phyloP scores from a whole-genome alignment of 169 alveolate genomes.

The Amoebophrya sp. region DNA sequence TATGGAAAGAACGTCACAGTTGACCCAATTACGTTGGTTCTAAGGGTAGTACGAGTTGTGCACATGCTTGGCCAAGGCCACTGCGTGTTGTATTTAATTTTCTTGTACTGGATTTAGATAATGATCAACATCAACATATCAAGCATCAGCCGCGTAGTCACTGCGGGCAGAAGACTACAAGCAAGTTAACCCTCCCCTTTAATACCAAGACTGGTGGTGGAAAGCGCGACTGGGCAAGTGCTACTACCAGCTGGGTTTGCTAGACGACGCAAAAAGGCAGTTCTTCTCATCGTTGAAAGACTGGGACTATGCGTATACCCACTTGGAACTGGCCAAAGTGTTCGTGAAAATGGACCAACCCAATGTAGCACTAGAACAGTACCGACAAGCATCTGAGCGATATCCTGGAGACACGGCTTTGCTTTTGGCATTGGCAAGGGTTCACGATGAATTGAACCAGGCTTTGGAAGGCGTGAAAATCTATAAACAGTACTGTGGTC shows the following conservation, averaged over 20 bases:
- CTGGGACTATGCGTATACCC: slow-evolving; percentile 59
- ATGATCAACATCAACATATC: too few relatives aligned
- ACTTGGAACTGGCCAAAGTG: slow-evolving; percentile 68
- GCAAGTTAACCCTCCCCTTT: too few relatives aligned
- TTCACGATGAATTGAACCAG: not conserved
- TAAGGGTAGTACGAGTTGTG: too few relatives aligned
- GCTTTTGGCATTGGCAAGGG: not conserved
- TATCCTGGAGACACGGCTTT: slow-evolving; percentile 59
- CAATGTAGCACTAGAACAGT: slow-evolving; percentile 62
- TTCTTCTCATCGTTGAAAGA: slow-evolving; percentile 61
- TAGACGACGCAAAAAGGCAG: slow-evolving; percentile 76
- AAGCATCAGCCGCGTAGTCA: too few relatives aligned
- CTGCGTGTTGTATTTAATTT: too few relatives aligned
- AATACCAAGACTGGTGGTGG: slow-evolving; percentile 68
- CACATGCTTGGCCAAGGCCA: too few relatives aligned
- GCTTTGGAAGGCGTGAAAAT: slow-evolving; percentile 31
- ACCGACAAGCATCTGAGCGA: slow-evolving; percentile 56
- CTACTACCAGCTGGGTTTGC: slow-evolving; percentile 68
- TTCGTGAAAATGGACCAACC: slow-evolving; percentile 72
- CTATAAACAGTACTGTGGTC: slow-evolving; percentile 23
- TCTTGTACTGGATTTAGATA: too few relatives aligned
- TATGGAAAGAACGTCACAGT: not conserved
- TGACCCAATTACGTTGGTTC: not conserved
- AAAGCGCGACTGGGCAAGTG: slow-evolving; percentile 78
- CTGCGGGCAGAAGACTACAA: too few relatives aligned